Conservation (phyloP, 306 rosid species). For the Ormosia semicastrata region DNA sequence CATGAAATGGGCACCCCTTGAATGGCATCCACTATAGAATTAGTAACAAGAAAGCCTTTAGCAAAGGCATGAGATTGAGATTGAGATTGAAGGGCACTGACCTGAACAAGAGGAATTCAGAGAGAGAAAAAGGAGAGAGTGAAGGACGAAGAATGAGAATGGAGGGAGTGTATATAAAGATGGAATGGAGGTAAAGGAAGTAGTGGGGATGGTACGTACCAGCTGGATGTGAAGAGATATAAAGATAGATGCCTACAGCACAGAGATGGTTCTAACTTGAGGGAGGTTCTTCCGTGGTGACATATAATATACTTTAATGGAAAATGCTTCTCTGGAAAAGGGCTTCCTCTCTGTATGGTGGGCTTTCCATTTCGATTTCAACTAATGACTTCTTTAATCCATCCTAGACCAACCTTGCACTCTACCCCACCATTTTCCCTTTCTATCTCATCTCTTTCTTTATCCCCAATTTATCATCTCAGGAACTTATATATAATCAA, state of each 20-base stretch:
- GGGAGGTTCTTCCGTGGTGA: slow-evolving; percentile 20
- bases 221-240: slow-evolving; percentile 37
- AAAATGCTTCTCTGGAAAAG: slow-evolving; percentile 30
- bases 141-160: slow-evolving; percentile 33
- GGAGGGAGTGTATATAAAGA: slow-evolving; percentile 57
- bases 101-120: slow-evolving; percentile 68
- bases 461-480: slow-evolving; percentile 35
- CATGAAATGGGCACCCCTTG: not conserved
- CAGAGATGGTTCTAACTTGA: slow-evolving; percentile 22
- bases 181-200: slow-evolving; percentile 21
- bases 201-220: slow-evolving; percentile 31
- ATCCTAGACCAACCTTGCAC: slow-evolving; percentile 49
- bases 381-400: slow-evolving; percentile 43
- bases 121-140: slow-evolving; percentile 39
- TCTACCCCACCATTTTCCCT: slow-evolving; percentile 45
- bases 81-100: slow-evolving; percentile 27
- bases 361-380: slow-evolving; percentile 59
- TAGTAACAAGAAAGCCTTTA: not conserved
- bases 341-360: slow-evolving; percentile 35
- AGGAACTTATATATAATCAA: not conserved
- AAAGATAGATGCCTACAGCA: slow-evolving; percentile 11
- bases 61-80: not conserved
- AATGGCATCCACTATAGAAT: not conserved
- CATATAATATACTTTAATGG: slow-evolving; percentile 31
- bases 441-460: not conserved